Percentiles rank a stretch among this genome's conserved stretches.
phyloP scores from a whole-genome alignment of 129 eudicot species.

The Artemisia argyi region DNA sequence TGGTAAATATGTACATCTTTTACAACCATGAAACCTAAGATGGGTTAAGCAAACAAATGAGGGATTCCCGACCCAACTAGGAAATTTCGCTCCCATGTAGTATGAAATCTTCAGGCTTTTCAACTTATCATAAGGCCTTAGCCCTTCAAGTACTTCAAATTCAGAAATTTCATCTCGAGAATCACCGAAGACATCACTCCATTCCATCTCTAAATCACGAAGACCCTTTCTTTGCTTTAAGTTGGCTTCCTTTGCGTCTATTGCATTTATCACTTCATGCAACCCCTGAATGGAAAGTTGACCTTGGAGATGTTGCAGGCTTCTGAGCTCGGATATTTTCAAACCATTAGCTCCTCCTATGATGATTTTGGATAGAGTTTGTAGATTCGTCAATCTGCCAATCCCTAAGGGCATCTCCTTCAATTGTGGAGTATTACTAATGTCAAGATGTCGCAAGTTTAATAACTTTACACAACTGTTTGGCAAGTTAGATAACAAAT shows the following conservation, averaged over 20 bases:
- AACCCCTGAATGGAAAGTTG: conserved; percentile 39
- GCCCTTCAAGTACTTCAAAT: conserved; percentile 30
- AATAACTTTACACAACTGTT: conserved; percentile 15
- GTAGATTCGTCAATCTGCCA: conserved; percentile 36
- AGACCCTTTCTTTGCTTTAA: conserved; percentile 32
- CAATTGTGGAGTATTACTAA: conserved; percentile 32
- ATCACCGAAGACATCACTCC: conserved; percentile 32
- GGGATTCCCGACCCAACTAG: conserved; percentile 51
- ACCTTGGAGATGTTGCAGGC: conserved; percentile 31
- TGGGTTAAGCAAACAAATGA: conserved; percentile 29
- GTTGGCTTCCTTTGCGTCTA: conserved; percentile 44
- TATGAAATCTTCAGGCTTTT: conserved; percentile 18
- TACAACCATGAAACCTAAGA: conserved; percentile 31
- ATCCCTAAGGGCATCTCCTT: conserved; percentile 43
- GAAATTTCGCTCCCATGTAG: conserved; percentile 40
- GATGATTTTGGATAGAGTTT: conserved; percentile 37
- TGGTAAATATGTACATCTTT: conserved; percentile 38
- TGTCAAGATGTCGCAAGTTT: conserved; percentile 48
- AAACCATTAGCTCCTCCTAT: conserved; percentile 28
- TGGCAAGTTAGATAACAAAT: conserved; percentile 28
- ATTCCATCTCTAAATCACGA: conserved; percentile 35
- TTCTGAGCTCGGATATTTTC: conserved; percentile 31
- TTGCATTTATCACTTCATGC: conserved; percentile 32
- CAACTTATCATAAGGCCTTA: conserved; percentile 40
- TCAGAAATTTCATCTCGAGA: conserved; percentile 18